Conservation (phyloP, 2,329 filamentous ascomycete species). For the Neonectria ditissima region DNA sequence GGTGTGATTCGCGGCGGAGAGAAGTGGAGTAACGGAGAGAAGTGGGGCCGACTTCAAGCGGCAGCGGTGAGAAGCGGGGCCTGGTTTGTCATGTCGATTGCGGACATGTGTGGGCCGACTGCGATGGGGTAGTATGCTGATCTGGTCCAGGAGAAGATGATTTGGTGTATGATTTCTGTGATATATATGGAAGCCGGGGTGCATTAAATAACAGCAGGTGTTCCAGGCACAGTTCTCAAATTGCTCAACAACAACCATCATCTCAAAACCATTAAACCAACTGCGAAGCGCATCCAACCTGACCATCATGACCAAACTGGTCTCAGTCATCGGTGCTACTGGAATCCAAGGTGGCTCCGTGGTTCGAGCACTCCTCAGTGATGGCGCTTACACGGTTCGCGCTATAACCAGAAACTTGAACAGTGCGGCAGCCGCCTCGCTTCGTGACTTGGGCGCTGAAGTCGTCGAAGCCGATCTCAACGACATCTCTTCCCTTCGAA, state of each 20-base stretch:
- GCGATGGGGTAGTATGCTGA: neutral
- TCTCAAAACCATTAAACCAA: neutral
- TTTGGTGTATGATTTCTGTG: neutral
- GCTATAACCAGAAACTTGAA: constrained; percentile 53
- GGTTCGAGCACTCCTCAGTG: constrained; percentile 51
- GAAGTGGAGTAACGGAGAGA: neutral
- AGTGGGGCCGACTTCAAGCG: neutral
- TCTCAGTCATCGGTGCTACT: constrained; percentile 53
- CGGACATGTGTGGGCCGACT: neutral
- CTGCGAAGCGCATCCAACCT: neutral
- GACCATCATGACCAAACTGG: constrained; percentile 49
- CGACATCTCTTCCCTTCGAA: constrained; percentile 46
- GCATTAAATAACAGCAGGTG: neutral
- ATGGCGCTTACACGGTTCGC: constrained; percentile 52
- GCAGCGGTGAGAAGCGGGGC: neutral
- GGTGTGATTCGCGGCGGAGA: neutral
- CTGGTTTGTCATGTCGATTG: neutral
- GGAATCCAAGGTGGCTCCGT: constrained; percentile 58
- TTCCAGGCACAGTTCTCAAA: neutral
- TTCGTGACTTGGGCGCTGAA: constrained; percentile 50
- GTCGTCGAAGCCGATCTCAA: constrained; percentile 48
- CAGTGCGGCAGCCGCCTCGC: constrained; percentile 45
- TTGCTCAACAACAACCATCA: neutral
- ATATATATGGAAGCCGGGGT: neutral
- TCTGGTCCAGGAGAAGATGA: neutral